Base-by-base conservation (phyloP, 2,329 filamentous ascomycete species). In the Huntiella omanensis region DNA sequence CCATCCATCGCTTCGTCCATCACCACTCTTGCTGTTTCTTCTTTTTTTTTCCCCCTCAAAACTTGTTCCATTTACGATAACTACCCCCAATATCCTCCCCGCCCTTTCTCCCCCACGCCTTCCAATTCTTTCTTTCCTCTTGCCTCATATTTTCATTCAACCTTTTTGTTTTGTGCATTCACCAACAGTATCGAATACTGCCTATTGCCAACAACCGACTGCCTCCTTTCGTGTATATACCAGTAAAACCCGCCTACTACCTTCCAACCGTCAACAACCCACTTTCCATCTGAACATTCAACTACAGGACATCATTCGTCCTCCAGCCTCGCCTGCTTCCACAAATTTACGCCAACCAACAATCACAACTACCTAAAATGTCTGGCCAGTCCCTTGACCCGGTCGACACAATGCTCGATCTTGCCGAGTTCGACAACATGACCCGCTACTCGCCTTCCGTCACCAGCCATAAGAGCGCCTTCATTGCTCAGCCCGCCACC, bases 401-500 rank as follows among this genome's bases (percentile, higher is more conserved):
- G 47, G 58, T 75, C 54, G 75, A 79, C 54, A 68, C 69, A 32
- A 62, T 77, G 40, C 62, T 78, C 58, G 73, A 78, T 54, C 66
- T 77, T 48, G 67, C 70, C 50, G 71, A 73, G 54, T 83, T 80
- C 60, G 76, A 80, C 56, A 67, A 67, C 52, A 60, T 73, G 45
- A 53, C 57, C 41, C 78, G 74, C 54, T 68, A 74, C 50, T 77
- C 76, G 10, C 73, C 77, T 3, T 71, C 73, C 3, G 58, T 74
- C 39, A 77, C 75, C 12, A 60, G 64, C n/a, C 64, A 66, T 44
- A 80, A 73, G 62, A 61, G 64, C 33, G 62, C 67, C 32, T 74
- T 75, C 54, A 55, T 61, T 33, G 60, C 66, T 39, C 68, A 66
- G 53, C 66, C 72, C 5, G 58, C 70, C 5, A 63, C 71, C 4